Evolutionary conservation across 768 basidiomycete genomes (phyloP).

Genomic region (Suillus americanus): DNA sequence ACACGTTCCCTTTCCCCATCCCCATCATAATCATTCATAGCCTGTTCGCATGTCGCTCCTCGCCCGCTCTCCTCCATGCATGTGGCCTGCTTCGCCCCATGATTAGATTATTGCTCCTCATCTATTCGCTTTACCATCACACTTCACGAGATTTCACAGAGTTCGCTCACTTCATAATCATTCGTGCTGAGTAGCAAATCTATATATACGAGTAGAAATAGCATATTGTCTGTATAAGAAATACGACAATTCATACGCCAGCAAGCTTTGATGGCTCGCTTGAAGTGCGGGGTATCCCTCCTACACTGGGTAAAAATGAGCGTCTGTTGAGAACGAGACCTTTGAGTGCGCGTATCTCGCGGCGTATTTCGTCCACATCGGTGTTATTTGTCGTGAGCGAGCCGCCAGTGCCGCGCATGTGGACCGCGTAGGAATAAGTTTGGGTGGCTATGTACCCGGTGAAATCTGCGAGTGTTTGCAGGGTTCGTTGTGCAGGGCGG

Average conservation of each 20-base stretch:
- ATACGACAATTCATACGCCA: neutral
- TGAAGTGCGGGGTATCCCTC: slow-evolving; percentile 10
- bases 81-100: neutral
- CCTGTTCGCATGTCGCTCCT: neutral
- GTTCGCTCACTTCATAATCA: neutral
- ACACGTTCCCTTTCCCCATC: neutral
- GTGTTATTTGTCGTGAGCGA: slow-evolving; percentile 22
- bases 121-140: neutral
- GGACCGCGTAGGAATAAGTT: slow-evolving; percentile 45
- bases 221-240: neutral
- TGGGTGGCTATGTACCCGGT: slow-evolving; percentile 80
- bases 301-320: slow-evolving; percentile 22
- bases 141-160: neutral
- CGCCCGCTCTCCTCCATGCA: neutral
- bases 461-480: slow-evolving; percentile 67
- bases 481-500: slow-evolving; percentile 53
- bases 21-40: neutral
- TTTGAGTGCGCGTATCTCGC: slow-evolving; percentile 76
- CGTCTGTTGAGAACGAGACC: slow-evolving; percentile 77
- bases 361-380: slow-evolving; percentile 67
- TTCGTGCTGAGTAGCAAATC: neutral
- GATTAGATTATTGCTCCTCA: neutral
- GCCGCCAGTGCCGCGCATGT: slow-evolving; percentile 19
- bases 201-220: neutral
- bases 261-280: slow-evolving; percentile 8